These are phyloP conservation scores for Ramalina peruviana DNA, from an alignment of 495 filamentous ascomycete species.

Conservation along the genomic window DNA sequence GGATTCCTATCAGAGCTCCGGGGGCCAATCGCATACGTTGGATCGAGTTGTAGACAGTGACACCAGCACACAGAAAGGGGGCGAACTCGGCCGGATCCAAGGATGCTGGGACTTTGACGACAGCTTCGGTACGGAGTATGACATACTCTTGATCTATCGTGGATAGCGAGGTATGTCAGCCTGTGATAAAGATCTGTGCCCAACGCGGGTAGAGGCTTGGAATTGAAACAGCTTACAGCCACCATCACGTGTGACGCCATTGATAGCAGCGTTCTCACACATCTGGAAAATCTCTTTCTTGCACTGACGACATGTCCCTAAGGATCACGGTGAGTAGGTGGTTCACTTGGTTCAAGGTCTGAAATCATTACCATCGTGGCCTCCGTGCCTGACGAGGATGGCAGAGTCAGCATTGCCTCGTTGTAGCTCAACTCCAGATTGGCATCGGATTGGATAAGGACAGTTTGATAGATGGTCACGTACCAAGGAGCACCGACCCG, in stretches of 20 bases:
- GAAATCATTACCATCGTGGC: constrained; percentile 24
- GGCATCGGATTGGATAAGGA: too few relatives aligned
- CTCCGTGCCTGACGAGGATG: constrained; percentile 23
- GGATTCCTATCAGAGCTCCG: constrained; percentile 44
- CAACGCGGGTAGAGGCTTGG: constrained; percentile 12
- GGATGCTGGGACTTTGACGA: constrained; percentile 38
- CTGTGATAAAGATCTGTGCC: neutral
- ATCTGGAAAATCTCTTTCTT: constrained; percentile 29
- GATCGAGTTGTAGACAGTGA: constrained; percentile 57
- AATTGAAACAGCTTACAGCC: constrained; percentile 26
- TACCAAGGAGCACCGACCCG: constrained; percentile 40
- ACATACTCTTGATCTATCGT: constrained; percentile 45
- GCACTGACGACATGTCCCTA: constrained; percentile 27
- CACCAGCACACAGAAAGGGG: constrained; percentile 53
- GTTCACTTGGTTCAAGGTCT: neutral
- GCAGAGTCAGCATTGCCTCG: too few relatives aligned
- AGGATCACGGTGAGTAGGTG: neutral
- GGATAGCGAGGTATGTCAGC: neutral
- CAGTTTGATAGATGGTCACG: too few relatives aligned
- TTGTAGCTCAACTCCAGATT: too few relatives aligned
- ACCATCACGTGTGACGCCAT: constrained; percentile 36
- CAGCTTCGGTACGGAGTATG: constrained; percentile 44
- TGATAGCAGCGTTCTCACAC: constrained; percentile 34
- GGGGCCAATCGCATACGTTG: constrained; percentile 38
- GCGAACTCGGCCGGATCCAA: constrained; percentile 43